Conservation (phyloP, 371 early-diverging fungal genomes). For the Circinella minor region DNA sequence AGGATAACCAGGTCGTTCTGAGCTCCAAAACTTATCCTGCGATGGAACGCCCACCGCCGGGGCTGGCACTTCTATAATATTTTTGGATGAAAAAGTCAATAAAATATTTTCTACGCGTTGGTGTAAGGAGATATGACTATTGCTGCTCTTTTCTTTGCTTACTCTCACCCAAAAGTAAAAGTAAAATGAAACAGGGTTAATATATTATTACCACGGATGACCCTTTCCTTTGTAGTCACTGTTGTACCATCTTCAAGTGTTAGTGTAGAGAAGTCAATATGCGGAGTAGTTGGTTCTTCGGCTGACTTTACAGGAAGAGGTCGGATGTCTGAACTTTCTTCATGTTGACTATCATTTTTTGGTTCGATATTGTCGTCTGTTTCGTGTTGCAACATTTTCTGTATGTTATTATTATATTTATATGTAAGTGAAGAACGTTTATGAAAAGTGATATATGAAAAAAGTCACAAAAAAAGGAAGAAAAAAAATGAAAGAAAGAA, state of each 20-base stretch:
- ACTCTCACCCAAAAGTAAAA: too few species aligned
- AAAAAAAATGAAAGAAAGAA: constrained; percentile 7
- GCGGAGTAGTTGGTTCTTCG: constrained; percentile 9
- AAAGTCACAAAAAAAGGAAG: constrained; percentile 5
- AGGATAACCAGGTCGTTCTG: constrained; percentile 76
- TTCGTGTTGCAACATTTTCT: constrained; percentile 2
- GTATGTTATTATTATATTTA: constrained; percentile 22
- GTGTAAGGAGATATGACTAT: too few species aligned
- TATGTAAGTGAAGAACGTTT: too few species aligned
- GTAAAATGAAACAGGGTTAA: neutral
- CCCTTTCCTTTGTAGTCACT: constrained; percentile 77
- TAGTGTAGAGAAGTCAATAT: constrained; percentile 73
- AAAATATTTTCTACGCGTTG: too few species aligned
- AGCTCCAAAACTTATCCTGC: constrained; percentile 60
- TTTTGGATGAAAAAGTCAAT: too few species aligned
- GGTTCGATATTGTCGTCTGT: neutral
- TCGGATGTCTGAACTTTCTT: constrained; percentile 16
- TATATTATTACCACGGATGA: constrained; percentile 63
- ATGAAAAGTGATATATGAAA: too few species aligned
- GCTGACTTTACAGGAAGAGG: constrained; percentile 17
- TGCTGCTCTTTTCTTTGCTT: too few species aligned
- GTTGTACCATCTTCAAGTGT: constrained; percentile 77
- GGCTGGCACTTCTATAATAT: constrained; percentile 54
- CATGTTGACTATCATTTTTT: neutral
- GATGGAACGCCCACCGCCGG: constrained; percentile 56